Base-by-base conservation (phyloP, 192 early-diverging fungal species). In the Coemansia sp. region DNA sequence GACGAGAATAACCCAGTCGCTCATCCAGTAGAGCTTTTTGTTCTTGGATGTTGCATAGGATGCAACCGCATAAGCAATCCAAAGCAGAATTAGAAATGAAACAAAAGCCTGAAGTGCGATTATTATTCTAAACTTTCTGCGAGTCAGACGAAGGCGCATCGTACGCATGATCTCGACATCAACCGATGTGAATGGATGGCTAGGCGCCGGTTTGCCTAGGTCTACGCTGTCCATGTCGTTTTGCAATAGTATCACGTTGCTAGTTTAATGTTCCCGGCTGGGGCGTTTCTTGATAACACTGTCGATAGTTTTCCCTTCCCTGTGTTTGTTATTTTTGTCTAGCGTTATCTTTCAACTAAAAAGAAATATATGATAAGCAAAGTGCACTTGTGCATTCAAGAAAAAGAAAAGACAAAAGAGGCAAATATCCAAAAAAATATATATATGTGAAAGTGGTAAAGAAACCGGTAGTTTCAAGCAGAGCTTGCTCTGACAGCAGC, bases 121-220 rank as follows among this genome's bases (percentile, higher is more conserved):
- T 12, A 74, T 60, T 11, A 76, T 69, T 51, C 73, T 58, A 65
- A 71, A 84, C 61, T 79, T 78, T 43, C 74, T 67, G 52, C 77
- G 73, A 22, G 77, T 79, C 32, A 78, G 66, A 0, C 81, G 81
- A 33, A 84, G 61, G 20, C 77, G 77, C 81, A 84, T 84, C 32
- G 55, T 56, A n/a, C 81, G 81, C 76, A 84, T 84, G 5, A 84
- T 71, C 65, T 84, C 77, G 45, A 84, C 81, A 22, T 84, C 81
- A 1, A 66, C 67, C 60, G 67, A 52, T 14, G 81, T 84, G 41
- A 84, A 84, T 22, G 81, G 81, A 28, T 76, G 80, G 20, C 75
- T 74, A 5, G 80, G 80, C 15, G 22, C 17, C 9, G 51, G 52
- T 34, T 77, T 77, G 15, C 57, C 66, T 2, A 52, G 8, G 11